phyloP scores from a whole-genome alignment of 2,329 filamentous ascomycete species.

The Scytalidium sp. region DNA sequence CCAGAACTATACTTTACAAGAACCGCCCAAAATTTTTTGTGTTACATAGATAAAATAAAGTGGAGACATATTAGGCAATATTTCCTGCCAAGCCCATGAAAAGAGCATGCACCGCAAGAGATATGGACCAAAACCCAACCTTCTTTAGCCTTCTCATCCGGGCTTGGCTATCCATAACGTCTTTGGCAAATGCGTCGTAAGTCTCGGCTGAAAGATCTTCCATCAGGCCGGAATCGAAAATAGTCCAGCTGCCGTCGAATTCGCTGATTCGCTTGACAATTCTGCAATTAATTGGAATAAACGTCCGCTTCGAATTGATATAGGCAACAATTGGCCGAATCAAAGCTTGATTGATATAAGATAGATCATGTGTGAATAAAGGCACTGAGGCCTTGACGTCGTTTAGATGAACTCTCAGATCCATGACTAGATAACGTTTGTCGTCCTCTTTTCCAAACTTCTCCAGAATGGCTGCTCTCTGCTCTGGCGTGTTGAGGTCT shows the following conservation, averaged over 20 bases:
- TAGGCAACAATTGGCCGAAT: slow-evolving; percentile 96
- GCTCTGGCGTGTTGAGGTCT: slow-evolving; percentile 23
- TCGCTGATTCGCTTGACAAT: slow-evolving; percentile 86
- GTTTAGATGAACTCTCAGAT: slow-evolving; percentile 91
- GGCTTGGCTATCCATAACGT: slow-evolving; percentile 86
- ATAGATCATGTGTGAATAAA: slow-evolving; percentile 86
- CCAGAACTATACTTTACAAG: slow-evolving; percentile 7
- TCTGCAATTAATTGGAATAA: slow-evolving; percentile 92
- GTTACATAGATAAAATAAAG: slow-evolving; percentile 7
- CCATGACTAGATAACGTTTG: slow-evolving; percentile 84
- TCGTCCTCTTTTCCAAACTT: slow-evolving; percentile 37
- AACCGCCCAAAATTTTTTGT: slow-evolving; percentile 15
- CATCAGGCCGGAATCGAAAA: slow-evolving; percentile 91
- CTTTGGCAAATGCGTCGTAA: slow-evolving; percentile 88
- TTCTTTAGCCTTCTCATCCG: slow-evolving; percentile 87
- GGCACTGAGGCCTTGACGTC: slow-evolving; percentile 91
- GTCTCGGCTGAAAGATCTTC: slow-evolving; percentile 91
- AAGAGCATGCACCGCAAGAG: slow-evolving; percentile 86
- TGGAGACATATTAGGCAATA: slow-evolving; percentile 42
- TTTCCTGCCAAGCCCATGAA: slow-evolving; percentile 95
- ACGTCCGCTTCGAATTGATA: slow-evolving; percentile 92
- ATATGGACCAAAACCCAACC: slow-evolving; percentile 93
- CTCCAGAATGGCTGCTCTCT: slow-evolving; percentile 18
- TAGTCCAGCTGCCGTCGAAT: slow-evolving; percentile 93
- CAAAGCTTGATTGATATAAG: slow-evolving; percentile 93